These are phyloP conservation scores for Salix viminalis DNA, from an alignment of 345 rosid species.

Conservation along the genomic window DNA sequence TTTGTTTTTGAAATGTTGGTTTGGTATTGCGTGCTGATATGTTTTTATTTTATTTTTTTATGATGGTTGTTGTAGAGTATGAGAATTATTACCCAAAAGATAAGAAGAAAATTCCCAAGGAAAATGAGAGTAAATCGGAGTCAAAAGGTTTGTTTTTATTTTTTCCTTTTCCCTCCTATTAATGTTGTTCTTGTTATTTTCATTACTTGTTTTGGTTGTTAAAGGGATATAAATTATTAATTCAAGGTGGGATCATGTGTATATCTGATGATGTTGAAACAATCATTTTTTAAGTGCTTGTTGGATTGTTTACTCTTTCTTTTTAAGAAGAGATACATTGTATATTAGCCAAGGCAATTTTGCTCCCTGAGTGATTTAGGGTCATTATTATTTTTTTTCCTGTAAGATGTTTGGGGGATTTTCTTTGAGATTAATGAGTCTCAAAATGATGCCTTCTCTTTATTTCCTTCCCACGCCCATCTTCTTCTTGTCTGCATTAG, in stretches of 20 bases:
- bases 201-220: background rate
- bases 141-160: conserved; percentile 25
- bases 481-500: too few species aligned
- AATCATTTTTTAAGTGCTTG: background rate
- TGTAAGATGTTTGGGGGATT: too few species aligned
- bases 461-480: too few species aligned
- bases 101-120: conserved; percentile 38
- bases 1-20: background rate
- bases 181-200: too few species aligned
- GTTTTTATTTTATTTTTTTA: background rate
- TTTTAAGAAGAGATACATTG: background rate
- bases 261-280: background rate
- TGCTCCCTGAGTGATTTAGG: too few species aligned
- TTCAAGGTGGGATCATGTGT: background rate
- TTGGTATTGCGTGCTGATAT: background rate
- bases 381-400: background rate
- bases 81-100: conserved; percentile 41
- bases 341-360: background rate
- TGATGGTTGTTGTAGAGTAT: conserved; percentile 25
- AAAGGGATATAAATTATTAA: background rate
- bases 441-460: too few species aligned
- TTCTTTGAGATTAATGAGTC: too few species aligned
- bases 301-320: background rate
- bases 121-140: conserved; percentile 23
- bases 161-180: background rate